phyloP scores from a whole-genome alignment of 306 rosid genomes.

The Alnus rubra region DNA sequence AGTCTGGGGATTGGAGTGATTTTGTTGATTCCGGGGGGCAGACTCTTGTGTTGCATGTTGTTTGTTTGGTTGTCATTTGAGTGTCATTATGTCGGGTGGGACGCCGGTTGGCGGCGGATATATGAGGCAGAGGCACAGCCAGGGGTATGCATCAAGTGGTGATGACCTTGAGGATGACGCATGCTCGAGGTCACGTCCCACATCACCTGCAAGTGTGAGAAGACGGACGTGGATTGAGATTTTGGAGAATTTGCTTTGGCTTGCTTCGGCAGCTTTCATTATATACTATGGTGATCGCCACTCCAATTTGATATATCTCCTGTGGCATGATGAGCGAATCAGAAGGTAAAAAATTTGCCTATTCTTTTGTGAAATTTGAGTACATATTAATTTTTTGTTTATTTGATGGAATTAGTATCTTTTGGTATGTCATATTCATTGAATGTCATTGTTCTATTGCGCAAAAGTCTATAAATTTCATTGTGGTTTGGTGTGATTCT shows the following conservation, averaged over 20 bases:
- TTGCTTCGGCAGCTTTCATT: slow-evolving; percentile 77
- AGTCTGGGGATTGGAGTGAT: slow-evolving; percentile 26
- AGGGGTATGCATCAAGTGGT: slow-evolving; percentile 87
- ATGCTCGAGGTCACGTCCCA: slow-evolving; percentile 60
- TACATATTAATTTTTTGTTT: slow-evolving; percentile 3
- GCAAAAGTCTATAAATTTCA: background rate
- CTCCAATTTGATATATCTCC: slow-evolving; percentile 77
- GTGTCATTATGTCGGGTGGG: slow-evolving; percentile 83
- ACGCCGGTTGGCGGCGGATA: slow-evolving; percentile 79
- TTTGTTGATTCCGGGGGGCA: slow-evolving; percentile 33
- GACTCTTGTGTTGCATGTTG: slow-evolving; percentile 31
- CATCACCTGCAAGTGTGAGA: slow-evolving; percentile 46
- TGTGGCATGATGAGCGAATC: slow-evolving; percentile 79
- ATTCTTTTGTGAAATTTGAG: background rate
- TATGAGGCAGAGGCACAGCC: slow-evolving; percentile 98
- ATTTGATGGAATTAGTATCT: background rate
- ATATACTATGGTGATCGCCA: slow-evolving; percentile 80
- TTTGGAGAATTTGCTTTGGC: slow-evolving; percentile 81
- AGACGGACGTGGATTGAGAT: slow-evolving; percentile 67
- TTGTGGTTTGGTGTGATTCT: background rate
- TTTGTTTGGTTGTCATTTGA: slow-evolving; percentile 30
- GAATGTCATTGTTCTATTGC: background rate
- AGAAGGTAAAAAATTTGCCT: slow-evolving; percentile 58
- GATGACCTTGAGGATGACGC: slow-evolving; percentile 99
- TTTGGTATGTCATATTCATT: background rate